Conservation (phyloP, 176 grass and related monocot genomes). For the Triticum timopheevii region DNA sequence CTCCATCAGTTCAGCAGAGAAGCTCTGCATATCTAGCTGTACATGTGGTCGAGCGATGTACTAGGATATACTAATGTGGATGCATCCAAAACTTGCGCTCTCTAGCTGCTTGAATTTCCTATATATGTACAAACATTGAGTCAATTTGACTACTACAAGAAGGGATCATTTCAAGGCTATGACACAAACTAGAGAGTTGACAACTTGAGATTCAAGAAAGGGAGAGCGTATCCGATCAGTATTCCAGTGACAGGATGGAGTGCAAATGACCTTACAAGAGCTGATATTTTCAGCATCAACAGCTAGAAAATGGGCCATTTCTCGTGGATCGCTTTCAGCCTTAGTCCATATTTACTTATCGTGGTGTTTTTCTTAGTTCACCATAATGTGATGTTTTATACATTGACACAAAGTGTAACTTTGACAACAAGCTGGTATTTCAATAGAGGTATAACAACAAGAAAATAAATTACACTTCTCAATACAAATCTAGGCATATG, state of each 20-base stretch:
- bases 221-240: background rate
- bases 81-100: background rate
- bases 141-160: too few relatives aligned
- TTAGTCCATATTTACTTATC: background rate
- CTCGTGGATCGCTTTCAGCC: background rate
- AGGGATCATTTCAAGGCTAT: background rate
- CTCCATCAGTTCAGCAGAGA: background rate
- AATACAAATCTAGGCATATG: too few relatives aligned
- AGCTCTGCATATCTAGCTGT: background rate
- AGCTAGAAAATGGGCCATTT: background rate
- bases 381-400: too few relatives aligned
- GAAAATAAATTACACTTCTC: too few relatives aligned
- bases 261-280: background rate
- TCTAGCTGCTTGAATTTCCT: background rate
- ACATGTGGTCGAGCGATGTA: background rate
- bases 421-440: too few relatives aligned
- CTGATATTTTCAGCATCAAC: background rate
- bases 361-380: background rate
- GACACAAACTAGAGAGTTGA: background rate
- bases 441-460: too few relatives aligned
- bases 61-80: background rate
- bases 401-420: too few relatives aligned
- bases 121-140: too few relatives aligned
- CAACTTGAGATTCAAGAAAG: background rate
- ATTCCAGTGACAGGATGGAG: background rate